Percentiles rank a stretch among this genome's conserved stretches.
These are phyloP conservation scores for Daldinia eschscholtzii DNA, from an alignment of 2,329 filamentous ascomycete genomes.

Conservation along the genomic window DNA sequence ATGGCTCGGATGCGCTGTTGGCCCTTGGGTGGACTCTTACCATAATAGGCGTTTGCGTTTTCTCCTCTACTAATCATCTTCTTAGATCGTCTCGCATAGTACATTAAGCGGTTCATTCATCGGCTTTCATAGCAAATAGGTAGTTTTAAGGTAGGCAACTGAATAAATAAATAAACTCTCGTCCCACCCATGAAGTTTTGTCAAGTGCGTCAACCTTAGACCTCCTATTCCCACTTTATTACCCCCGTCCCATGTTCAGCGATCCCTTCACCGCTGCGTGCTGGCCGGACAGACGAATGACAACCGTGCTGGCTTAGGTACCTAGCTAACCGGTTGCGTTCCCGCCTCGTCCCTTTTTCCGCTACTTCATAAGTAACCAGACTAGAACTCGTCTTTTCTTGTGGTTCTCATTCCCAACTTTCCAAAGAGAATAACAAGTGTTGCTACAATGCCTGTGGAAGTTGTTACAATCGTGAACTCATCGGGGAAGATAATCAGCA, in stretches of 20 bases:
- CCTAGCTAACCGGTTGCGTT: constrained; percentile 34
- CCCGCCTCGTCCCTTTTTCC: constrained; percentile 36
- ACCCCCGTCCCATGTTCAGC: constrained; percentile 41
- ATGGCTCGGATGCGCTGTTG: constrained; percentile 41
- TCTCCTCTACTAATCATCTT: constrained; percentile 10
- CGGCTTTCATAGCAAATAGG: constrained; percentile 22
- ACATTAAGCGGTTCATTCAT: constrained; percentile 28
- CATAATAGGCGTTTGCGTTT: constrained; percentile 12
- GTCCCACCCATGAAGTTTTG: constrained; percentile 20
- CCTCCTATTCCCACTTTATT: constrained; percentile 43
- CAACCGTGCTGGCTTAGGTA: constrained; percentile 32
- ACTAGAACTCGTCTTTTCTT: constrained; percentile 29
- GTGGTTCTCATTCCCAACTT: constrained; percentile 28
- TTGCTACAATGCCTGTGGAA: constrained; percentile 48
- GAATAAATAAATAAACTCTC: constrained; percentile 27
- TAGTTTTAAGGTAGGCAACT: background rate
- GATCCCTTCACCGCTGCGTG: constrained; percentile 44
- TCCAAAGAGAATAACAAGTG: constrained; percentile 31
- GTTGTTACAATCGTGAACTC: constrained; percentile 52
- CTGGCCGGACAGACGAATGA: constrained; percentile 34
- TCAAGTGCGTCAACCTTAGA: constrained; percentile 26
- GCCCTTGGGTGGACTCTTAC: constrained; percentile 33
- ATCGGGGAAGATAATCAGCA: constrained; percentile 53
- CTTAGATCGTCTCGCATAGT: constrained; percentile 13
- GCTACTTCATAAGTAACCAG: constrained; percentile 38